phyloP scores from a whole-genome alignment of 139 green algal species.

The Chlorella sp. region DNA sequence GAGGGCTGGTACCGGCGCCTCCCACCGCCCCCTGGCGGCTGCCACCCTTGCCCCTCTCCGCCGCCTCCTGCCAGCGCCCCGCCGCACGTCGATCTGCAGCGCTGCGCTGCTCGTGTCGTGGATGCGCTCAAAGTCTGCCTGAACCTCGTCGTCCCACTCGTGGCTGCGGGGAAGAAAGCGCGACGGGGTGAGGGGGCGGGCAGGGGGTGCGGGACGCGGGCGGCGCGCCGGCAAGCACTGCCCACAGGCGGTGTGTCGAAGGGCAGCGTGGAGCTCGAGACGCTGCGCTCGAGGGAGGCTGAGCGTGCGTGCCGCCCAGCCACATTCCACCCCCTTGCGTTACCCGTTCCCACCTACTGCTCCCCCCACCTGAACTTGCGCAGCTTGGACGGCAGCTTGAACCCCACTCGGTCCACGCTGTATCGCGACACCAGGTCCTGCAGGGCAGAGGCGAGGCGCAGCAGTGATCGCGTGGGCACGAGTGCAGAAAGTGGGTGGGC shows the following conservation, averaged over 20 bases:
- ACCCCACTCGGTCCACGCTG: conserved; percentile 22
- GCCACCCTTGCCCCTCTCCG: too few species aligned
- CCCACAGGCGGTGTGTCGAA: background rate
- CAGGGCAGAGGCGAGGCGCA: background rate
- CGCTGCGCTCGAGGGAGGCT: too few species aligned
- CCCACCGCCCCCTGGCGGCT: too few species aligned
- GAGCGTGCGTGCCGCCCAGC: too few species aligned
- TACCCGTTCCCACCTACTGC: too few species aligned
- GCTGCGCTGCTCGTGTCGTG: conserved; percentile 13
- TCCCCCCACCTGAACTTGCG: conserved; percentile 6
- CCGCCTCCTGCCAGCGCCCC: too few species aligned
- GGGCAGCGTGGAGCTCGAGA: too few species aligned
- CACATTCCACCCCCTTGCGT: too few species aligned
- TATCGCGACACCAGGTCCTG: conserved; percentile 51
- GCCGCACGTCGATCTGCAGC: too few species aligned
- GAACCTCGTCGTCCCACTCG: conserved; percentile 31
- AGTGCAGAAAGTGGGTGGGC: too few species aligned
- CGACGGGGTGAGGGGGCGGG: background rate
- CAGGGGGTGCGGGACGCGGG: background rate
- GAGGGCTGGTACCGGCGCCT: too few species aligned
- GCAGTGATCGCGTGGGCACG: too few species aligned
- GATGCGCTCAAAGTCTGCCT: background rate
- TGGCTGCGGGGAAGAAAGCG: conserved; percentile 1
- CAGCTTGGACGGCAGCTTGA: conserved; percentile 8
- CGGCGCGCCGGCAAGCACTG: background rate